Percentiles rank a stretch among this genome's conserved stretches.
phyloP scores from a whole-genome alignment of 2,329 filamentous ascomycete genomes.

The Fusarium torulosum region DNA sequence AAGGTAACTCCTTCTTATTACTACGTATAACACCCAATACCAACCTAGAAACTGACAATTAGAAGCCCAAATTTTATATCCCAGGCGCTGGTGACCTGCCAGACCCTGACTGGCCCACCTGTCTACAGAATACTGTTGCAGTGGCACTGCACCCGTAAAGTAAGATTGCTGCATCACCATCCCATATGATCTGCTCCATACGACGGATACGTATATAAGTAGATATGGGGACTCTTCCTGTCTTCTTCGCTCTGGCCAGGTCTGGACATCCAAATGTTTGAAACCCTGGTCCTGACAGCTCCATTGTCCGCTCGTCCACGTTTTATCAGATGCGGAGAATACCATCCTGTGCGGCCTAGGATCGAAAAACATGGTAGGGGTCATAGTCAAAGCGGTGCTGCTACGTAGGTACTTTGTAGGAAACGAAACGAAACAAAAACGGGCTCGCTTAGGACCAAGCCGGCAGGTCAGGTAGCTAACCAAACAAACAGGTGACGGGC shows the following conservation, averaged over 20 bases:
- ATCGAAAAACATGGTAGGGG: slow-evolving; percentile 18
- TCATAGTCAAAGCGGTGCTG: slow-evolving; percentile 2
- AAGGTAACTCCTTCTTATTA: not conserved
- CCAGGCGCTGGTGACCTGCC: slow-evolving; percentile 28
- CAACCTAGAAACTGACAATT: not conserved
- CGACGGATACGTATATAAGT: too few species aligned
- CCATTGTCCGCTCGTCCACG: slow-evolving; percentile 21
- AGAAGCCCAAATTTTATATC: slow-evolving; percentile 1
- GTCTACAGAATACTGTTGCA: slow-evolving; percentile 26
- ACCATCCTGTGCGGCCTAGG: slow-evolving; percentile 10
- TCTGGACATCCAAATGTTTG: slow-evolving; percentile 15
- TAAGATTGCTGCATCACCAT: slow-evolving; percentile 32
- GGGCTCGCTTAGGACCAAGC: slow-evolving; percentile 19
- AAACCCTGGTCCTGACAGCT: not conserved
- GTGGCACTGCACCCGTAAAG: slow-evolving; percentile 21
- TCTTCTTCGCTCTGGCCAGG: not conserved
- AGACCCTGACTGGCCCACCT: slow-evolving; percentile 32
- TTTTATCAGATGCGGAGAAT: slow-evolving; percentile 38
- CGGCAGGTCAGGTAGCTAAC: not conserved
- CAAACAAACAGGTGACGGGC: slow-evolving; percentile 12
- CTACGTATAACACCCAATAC: not conserved
- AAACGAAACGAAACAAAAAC: slow-evolving; percentile 43
- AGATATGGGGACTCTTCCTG: too few species aligned
- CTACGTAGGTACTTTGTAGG: not conserved
- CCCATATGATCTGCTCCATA: slow-evolving; percentile 22